A percentile compares a stretch with the other conserved stretches of the same genome.
Evolutionary conservation across 2,329 filamentous ascomycete genomes (phyloP).

Genomic region (Boeremia lycopersici): DNA sequence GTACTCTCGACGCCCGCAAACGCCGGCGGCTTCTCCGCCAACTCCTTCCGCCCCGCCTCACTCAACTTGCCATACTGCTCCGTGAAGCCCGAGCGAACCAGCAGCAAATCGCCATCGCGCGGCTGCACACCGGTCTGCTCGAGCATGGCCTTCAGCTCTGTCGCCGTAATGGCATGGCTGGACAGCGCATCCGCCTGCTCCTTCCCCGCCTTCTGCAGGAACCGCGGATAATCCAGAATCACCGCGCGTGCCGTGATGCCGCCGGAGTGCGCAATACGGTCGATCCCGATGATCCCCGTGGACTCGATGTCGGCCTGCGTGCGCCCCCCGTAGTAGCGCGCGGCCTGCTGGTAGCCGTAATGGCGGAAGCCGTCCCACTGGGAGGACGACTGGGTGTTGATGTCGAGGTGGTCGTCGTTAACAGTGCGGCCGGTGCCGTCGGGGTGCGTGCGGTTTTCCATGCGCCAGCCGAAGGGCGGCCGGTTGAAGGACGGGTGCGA

Average conservation of each 20-base stretch:
- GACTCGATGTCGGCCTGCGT: conserved; percentile 49
- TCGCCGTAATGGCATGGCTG: conserved; percentile 28
- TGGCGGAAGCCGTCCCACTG: conserved; percentile 52
- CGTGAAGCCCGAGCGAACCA: conserved; percentile 43
- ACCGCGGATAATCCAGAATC: conserved; percentile 43
- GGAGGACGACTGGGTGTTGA: conserved; percentile 48
- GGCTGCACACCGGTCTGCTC: conserved; percentile 44
- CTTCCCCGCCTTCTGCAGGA: conserved; percentile 25
- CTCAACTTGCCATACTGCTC: conserved; percentile 44
- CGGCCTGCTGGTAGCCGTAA: conserved; percentile 51
- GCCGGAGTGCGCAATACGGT: conserved; percentile 39
- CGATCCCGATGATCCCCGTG: conserved; percentile 50
- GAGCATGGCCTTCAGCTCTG: conserved; percentile 40
- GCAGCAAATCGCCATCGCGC: conserved; percentile 36
- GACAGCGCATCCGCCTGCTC: conserved; percentile 29
- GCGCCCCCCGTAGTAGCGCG: conserved; percentile 51
- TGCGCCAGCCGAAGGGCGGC: conserved; percentile 36
- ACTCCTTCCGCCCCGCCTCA: conserved; percentile 28
- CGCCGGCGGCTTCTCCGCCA: conserved; percentile 36
- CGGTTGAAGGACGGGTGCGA: conserved; percentile 47
- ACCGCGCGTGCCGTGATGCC: conserved; percentile 40
- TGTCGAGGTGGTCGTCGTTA: conserved; percentile 46
- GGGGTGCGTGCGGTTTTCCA: conserved; percentile 35
- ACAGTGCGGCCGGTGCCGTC: conserved; percentile 38
- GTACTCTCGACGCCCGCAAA: conserved; percentile 51